Conservation (phyloP, 345 rosid species). For the Rhizophora mangle region DNA sequence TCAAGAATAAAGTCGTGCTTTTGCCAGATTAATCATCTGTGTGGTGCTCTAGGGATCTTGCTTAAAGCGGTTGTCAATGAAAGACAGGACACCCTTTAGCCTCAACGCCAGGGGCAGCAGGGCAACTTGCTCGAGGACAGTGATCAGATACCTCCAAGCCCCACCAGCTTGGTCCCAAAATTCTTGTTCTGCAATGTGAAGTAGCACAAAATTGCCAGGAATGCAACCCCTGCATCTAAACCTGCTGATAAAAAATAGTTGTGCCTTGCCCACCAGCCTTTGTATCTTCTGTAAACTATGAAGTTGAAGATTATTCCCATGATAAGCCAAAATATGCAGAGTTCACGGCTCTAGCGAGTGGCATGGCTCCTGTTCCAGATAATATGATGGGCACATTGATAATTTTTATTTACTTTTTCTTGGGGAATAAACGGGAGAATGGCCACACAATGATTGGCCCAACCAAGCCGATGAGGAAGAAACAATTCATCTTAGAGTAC, state of each 20-base stretch:
- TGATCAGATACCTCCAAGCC: slow-evolving; percentile 45
- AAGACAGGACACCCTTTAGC: slow-evolving; percentile 42
- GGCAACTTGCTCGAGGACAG: slow-evolving; percentile 44
- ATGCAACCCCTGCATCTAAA: slow-evolving; percentile 55
- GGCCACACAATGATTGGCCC: slow-evolving; percentile 47
- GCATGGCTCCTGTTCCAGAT: slow-evolving; percentile 27
- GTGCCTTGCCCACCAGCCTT: slow-evolving; percentile 53
- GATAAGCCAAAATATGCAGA: slow-evolving; percentile 16
- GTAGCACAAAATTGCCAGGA: slow-evolving; percentile 40
- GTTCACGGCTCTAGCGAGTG: slow-evolving; percentile 10
- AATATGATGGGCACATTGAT: slow-evolving; percentile 43
- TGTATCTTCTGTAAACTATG: slow-evolving; percentile 26
- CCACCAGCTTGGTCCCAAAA: slow-evolving; percentile 51
- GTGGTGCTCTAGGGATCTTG: too few relatives aligned
- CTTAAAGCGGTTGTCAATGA: not conserved
- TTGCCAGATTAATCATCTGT: too few relatives aligned
- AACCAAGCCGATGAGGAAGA: slow-evolving; percentile 48
- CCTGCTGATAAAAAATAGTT: slow-evolving; percentile 49
- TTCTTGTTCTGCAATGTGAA: slow-evolving; percentile 33
- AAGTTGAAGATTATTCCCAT: slow-evolving; percentile 20
- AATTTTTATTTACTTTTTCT: slow-evolving; percentile 39
- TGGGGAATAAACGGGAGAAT: slow-evolving; percentile 32
- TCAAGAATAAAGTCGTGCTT: too few relatives aligned
- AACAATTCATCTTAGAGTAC: slow-evolving; percentile 48
- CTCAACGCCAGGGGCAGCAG: slow-evolving; percentile 40